Evolutionary conservation across 1,139 yeast species (phyloP).

Genomic region (Diutina mesorugosa): DNA sequence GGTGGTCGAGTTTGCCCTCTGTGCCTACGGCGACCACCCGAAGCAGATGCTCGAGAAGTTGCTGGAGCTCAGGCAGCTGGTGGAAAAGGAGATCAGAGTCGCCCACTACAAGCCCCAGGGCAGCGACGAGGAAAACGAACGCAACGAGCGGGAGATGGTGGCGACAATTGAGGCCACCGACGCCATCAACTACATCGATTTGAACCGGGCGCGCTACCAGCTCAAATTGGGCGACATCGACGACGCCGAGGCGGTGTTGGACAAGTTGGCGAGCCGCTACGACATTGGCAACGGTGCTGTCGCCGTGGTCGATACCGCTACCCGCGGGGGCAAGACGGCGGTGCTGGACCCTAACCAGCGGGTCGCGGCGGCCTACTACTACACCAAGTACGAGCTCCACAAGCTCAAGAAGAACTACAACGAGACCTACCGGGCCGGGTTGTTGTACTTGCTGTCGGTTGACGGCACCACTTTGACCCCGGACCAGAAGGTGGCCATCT

Average conservation of each 20-base stretch:
- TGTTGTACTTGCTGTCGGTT: conserved; percentile 36
- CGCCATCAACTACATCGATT: conserved; percentile 46
- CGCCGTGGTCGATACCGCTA: background rate
- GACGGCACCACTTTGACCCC: conserved; percentile 18
- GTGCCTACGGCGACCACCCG: conserved; percentile 26
- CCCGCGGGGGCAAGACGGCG: background rate
- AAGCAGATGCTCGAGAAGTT: conserved; percentile 47
- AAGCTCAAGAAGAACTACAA: conserved; percentile 71
- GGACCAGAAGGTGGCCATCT: conserved; percentile 29
- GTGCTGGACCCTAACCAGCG: background rate
- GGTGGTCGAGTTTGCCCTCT: conserved; percentile 62
- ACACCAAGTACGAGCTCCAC: conserved; percentile 66
- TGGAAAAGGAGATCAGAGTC: conserved; percentile 31
- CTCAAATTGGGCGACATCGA: conserved; percentile 44
- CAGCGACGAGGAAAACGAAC: conserved; percentile 18
- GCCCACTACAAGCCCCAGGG: conserved; percentile 9
- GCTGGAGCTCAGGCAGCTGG: conserved; percentile 17
- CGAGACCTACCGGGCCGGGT: conserved; percentile 55
- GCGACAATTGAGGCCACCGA: conserved; percentile 23
- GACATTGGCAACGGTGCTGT: background rate
- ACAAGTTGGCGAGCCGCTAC: conserved; percentile 42
- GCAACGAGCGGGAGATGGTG: conserved; percentile 11
- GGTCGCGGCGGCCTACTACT: conserved; percentile 56
- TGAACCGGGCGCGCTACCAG: conserved; percentile 68
- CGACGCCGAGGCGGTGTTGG: conserved; percentile 60